phyloP scores from a whole-genome alignment of 1,284 basidiomycete species.

The Heterobasidion parviporum region DNA sequence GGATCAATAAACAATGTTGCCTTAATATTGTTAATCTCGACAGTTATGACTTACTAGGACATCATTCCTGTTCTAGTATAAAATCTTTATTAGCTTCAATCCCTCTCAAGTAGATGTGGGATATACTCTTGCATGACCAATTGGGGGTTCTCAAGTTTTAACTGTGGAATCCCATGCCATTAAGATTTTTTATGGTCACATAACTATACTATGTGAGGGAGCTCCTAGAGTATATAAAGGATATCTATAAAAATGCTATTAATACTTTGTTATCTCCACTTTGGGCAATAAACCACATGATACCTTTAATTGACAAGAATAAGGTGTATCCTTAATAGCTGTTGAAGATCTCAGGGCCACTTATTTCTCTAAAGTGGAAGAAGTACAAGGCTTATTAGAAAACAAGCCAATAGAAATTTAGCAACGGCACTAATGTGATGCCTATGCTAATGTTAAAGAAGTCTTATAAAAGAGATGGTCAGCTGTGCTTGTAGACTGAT shows the following conservation, averaged over 20 bases:
- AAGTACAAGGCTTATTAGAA: too few species aligned
- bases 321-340: too few species aligned
- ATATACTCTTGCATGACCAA: conserved; percentile 2
- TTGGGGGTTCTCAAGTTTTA: conserved; percentile 13
- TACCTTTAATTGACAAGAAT: too few species aligned
- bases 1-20: conserved; percentile 13
- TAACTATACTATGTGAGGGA: conserved; percentile 11
- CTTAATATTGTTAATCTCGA: conserved; percentile 24
- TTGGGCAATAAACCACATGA: too few species aligned
- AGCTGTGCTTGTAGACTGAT: conserved; percentile 21
- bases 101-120: conserved; percentile 14
- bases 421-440: conserved; percentile 16
- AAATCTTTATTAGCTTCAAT: conserved; percentile 16
- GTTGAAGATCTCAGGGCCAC: too few species aligned
- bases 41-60: conserved; percentile 21
- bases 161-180: conserved; percentile 10
- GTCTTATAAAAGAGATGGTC: conserved; percentile 16
- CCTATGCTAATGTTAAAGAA: conserved; percentile 29
- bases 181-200: conserved; percentile 10
- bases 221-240: conserved; percentile 13
- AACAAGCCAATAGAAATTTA: too few species aligned
- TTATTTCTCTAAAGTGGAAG: too few species aligned
- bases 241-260: conserved; percentile 13
- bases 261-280: too few species aligned
- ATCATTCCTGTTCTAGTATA: conserved; percentile 19